Percentiles rank a stretch among this genome's conserved stretches.
phyloP scores from a whole-genome alignment of 2,329 filamentous ascomycete genomes.

The Hypoxylon sp. region DNA sequence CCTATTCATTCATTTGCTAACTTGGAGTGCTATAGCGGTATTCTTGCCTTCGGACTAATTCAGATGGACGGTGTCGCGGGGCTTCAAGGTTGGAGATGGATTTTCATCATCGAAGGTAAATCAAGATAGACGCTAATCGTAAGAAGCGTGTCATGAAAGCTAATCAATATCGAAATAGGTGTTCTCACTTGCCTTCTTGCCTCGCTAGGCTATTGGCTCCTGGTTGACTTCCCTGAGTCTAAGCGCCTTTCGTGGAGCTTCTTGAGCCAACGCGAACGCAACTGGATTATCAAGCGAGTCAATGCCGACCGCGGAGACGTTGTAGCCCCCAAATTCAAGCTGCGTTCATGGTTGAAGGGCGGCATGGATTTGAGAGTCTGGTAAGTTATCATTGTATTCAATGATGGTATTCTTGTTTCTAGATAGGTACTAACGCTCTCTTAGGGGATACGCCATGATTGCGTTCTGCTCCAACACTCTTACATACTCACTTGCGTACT shows the following conservation, averaged over 20 bases:
- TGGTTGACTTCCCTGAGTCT: conserved; percentile 65
- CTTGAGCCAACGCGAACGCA: conserved; percentile 56
- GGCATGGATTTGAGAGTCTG: conserved; percentile 60
- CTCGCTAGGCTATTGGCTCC: conserved; percentile 56
- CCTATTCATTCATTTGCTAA: conserved; percentile 9
- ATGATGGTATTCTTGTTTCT: background rate
- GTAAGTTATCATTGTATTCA: conserved; percentile 46
- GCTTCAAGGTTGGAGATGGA: conserved; percentile 75
- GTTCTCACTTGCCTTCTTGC: conserved; percentile 65
- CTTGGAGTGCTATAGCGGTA: conserved; percentile 58
- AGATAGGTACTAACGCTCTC: conserved; percentile 60
- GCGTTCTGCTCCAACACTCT: conserved; percentile 78
- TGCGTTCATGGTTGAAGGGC: conserved; percentile 54
- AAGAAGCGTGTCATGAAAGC: conserved; percentile 1
- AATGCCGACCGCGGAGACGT: conserved; percentile 62
- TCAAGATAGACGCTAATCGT: background rate
- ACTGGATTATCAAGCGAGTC: conserved; percentile 57
- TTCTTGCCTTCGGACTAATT: conserved; percentile 78
- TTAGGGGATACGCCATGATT: conserved; percentile 71
- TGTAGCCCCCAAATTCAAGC: conserved; percentile 61
- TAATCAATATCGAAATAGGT: conserved; percentile 60
- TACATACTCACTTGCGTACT: conserved; percentile 82
- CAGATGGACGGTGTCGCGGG: conserved; percentile 70
- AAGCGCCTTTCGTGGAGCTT: conserved; percentile 57
- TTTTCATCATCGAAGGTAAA: conserved; percentile 70